Evolutionary conservation across 2,329 filamentous ascomycete species (phyloP), one percentile per base, ranked within the genome.

Genomic region (Colletotrichum sp.): DNA sequence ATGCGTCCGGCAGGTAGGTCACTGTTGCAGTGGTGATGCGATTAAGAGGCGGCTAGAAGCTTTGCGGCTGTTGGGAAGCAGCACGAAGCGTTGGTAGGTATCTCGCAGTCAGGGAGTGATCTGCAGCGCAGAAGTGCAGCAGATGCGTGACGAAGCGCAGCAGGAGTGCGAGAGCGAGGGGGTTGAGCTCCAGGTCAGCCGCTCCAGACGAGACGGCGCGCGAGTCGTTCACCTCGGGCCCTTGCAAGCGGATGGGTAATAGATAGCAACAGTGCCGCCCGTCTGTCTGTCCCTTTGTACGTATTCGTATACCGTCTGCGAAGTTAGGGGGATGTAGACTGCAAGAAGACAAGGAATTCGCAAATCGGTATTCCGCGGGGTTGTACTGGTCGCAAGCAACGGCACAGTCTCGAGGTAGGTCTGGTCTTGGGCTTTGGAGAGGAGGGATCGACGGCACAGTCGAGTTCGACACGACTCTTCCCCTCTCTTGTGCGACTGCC

Each of bases 401-500:
- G 48, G 48, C 36, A 16, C n/a, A n/a, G 21, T 73, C 30, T 61
- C 7, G 28, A 48, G 43, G 38, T n/a, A 48, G 16, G 38, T 48
- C n/a, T n/a, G 0, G 43, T 7, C 43, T 52, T 52, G n/a, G n/a
- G 43, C 38, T 52, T 52, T 52, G 43, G 43, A 21, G 43, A 52
- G 43, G 43, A 52, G 48, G 34, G 67, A 72, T 72, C 61, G 36
- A 55, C 68, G 55, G 68, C 67, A 55, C 48, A 26, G 32, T 63
- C 57, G n/a, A 69, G 55, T 61, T 28, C 34, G 21, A 74, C 58
- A 58, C 34, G 13, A 28, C 43, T 15, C 21, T 72, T 63, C 72
- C 72, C 68, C 72, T 75, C 72, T 75, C 61, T 67, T 75, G 72
- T 75, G 69, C 63, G 63, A 66, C 72, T 38, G 43, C 43, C 43